Percentiles rank a stretch among this genome's conserved stretches.
These are phyloP conservation scores for Plantago elongata DNA, from an alignment of 257 asterid species.

Conservation along the genomic window DNA sequence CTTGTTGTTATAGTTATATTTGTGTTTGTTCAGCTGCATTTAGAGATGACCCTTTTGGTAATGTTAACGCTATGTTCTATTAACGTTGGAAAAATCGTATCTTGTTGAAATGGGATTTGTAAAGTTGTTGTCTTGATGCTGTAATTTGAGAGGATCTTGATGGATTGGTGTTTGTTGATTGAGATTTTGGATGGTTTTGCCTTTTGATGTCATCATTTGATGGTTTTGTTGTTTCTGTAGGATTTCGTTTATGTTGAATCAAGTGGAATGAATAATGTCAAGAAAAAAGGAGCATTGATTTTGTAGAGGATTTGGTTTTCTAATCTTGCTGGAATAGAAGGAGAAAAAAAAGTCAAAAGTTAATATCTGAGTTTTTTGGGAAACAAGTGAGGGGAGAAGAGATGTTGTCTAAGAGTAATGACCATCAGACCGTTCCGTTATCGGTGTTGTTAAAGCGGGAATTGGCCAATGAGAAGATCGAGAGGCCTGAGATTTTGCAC, in stretches of 20 bases:
- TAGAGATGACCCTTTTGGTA: conserved; percentile 16
- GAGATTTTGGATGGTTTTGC: neutral
- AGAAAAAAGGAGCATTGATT: conserved; percentile 32
- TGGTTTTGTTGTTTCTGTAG: conserved; percentile 26
- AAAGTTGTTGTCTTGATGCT: conserved; percentile 15
- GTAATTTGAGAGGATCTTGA: conserved; percentile 35
- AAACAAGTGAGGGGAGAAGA: conserved; percentile 22
- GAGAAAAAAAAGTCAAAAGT: conserved; percentile 12
- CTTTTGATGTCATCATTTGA: conserved; percentile 18
- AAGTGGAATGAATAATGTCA: conserved; percentile 21
- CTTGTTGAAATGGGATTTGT: conserved; percentile 11
- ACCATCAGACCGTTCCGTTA: conserved; percentile 84
- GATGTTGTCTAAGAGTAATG: conserved; percentile 76
- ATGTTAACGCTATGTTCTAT: conserved; percentile 19
- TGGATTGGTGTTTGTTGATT: conserved; percentile 8
- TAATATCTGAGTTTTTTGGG: conserved; percentile 19
- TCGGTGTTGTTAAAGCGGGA: conserved; percentile 91
- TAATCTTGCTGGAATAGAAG: conserved; percentile 15
- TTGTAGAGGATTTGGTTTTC: conserved; percentile 23
- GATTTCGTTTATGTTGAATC: conserved; percentile 36
- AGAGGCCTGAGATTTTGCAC: conserved; percentile 69
- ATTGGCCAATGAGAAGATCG: conserved; percentile 90
- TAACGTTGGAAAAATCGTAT: conserved; percentile 34
- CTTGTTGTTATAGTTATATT: conserved; percentile 10
- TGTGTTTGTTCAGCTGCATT: neutral